A percentile compares a stretch with the other conserved stretches of the same genome.
Evolutionary conservation across 2,329 filamentous ascomycete species (phyloP).

Genomic region (Diaporthe ilicicola): DNA sequence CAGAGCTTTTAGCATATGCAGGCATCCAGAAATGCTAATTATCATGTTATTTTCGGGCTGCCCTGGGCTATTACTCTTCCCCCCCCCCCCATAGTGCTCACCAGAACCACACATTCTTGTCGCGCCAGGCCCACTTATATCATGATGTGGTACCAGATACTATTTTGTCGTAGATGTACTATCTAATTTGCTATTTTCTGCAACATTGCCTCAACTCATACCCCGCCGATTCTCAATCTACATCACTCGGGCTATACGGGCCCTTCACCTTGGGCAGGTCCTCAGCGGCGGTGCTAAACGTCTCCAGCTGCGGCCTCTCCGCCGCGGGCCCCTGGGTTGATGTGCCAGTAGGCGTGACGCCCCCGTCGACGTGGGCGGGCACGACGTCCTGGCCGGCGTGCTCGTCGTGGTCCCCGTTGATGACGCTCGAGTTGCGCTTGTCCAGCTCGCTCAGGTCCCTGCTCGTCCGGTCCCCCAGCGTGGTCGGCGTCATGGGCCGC

Average conservation of each 20-base stretch:
- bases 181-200: neutral
- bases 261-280: slow-evolving; percentile 45
- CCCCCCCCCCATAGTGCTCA: too few species aligned
- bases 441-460: slow-evolving; percentile 29
- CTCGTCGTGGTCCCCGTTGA: neutral
- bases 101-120: neutral
- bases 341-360: slow-evolving; percentile 31
- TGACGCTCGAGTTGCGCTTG: slow-evolving; percentile 10
- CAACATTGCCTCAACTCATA: neutral
- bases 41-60: too few species aligned
- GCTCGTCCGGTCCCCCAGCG: slow-evolving; percentile 26
- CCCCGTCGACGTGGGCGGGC: slow-evolving; percentile 9
- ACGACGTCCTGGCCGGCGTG: slow-evolving; percentile 3
- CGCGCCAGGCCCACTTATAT: neutral
- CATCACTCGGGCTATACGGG: slow-evolving; percentile 24
- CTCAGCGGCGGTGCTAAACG: slow-evolving; percentile 63
- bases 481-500: slow-evolving; percentile 44
- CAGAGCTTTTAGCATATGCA: too few species aligned
- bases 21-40: too few species aligned
- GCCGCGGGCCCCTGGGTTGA: slow-evolving; percentile 14
- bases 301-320: slow-evolving; percentile 56
- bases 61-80: too few species aligned
- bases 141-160: neutral
- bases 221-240: neutral
- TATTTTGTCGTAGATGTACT: neutral